A percentile compares a stretch with the other conserved stretches of the same genome.
These are phyloP conservation scores for Wakefieldia striispora DNA, from an alignment of 768 basidiomycete species.

Conservation along the genomic window DNA sequence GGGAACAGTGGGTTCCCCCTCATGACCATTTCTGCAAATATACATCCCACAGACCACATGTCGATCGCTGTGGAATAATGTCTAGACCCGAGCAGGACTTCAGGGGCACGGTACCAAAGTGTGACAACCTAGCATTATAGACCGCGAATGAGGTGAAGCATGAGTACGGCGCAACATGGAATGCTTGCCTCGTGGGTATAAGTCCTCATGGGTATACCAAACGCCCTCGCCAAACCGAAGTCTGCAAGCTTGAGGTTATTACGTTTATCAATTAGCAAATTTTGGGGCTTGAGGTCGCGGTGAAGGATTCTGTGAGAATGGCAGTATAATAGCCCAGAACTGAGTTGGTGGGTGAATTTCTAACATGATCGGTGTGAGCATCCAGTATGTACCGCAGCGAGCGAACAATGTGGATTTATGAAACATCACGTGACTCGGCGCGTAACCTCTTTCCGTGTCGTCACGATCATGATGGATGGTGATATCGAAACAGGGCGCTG, in stretches of 20 bases:
- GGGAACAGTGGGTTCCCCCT: constrained; percentile 89
- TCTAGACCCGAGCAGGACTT: constrained; percentile 91
- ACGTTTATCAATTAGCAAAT: constrained; percentile 85
- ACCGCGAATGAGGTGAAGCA: constrained; percentile 8
- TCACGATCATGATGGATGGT: constrained; percentile 21
- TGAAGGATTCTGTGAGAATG: constrained; percentile 97
- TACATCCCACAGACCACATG: constrained; percentile 99
- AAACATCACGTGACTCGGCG: constrained; percentile 32
- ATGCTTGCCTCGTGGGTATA: constrained; percentile 91
- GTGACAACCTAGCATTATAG: constrained; percentile 79
- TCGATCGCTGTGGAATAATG: constrained; percentile 98
- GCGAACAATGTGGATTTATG: neutral
- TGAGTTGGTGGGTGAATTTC: constrained; percentile 97
- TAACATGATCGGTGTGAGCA: constrained; percentile 34
- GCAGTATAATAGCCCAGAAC: constrained; percentile 88
- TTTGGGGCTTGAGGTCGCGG: constrained; percentile 95
- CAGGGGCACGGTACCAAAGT: constrained; percentile 98
- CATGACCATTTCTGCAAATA: constrained; percentile 99
- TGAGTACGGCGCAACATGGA: neutral
- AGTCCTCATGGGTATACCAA: constrained; percentile 98
- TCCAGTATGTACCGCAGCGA: neutral
- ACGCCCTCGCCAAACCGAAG: constrained; percentile 94
- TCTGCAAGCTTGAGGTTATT: constrained; percentile 95
- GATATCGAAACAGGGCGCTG: constrained; percentile 16
- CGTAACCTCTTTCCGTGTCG: constrained; percentile 18